Base-by-base conservation (phyloP, 148 eudicot species). In the Talinum fruticosum region DNA sequence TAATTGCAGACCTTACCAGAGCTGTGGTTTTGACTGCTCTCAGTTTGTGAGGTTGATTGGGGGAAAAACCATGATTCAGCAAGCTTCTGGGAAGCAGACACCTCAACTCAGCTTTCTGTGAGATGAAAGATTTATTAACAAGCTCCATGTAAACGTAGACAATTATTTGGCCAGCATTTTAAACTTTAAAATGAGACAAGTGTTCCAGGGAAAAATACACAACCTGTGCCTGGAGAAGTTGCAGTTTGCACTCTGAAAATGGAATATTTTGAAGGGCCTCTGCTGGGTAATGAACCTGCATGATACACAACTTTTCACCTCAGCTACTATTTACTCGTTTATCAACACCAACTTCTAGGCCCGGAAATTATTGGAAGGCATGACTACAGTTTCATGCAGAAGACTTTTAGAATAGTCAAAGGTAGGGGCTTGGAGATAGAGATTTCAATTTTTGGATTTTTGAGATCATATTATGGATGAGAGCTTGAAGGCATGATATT, bases 191-290 rank as follows among this genome's bases (percentile, higher is more conserved):
- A 51, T 5, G 64, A 57, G 28, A 57, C 64, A n/a, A 5, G n/a
- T 23, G 6, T 57, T 57, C 26, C 26, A 57, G 57, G 57, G 54
- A 14, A 23, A 32, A 68, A 36, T 30, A 66, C 32, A 77, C 70
- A 76, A 95, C 99, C 94, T 96, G 97, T 76, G 87, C 96, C 84
- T 90, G 90, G 33, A 96, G 90, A 82, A 96, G 97, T 84, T 90
- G 97, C 78, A 82, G 15, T 90, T 93, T 96, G 69, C 88, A 79
- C 47, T 90, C 94, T 14, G 89, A 84, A 78, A 87, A 90, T 28
- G 91, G 86, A 68, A 79, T 79, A 66, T 79, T 83, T 53, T 87
- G 87, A 69, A 92, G 87, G 68, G 95, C 97, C 74, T 90, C 95
- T 34, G 78, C 78, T 14, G 98, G 97, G 85, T 89, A 94, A 83